Evolutionary conservation across 257 asterid genomes (phyloP).

Genomic region (Paulownia fortunei): DNA sequence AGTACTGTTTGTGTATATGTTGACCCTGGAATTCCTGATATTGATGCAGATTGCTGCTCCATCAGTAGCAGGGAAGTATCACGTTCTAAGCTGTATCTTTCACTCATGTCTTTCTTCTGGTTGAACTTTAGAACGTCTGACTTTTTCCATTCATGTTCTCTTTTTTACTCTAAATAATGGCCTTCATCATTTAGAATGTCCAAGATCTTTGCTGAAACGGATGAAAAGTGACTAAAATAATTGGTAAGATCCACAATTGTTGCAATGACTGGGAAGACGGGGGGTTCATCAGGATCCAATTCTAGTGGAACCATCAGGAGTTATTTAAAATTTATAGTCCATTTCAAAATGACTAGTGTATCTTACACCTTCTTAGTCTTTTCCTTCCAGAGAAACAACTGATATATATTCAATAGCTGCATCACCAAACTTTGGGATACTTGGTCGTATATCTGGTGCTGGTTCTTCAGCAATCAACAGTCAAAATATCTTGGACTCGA

Average conservation of each 20-base stretch:
- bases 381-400: constrained; percentile 68
- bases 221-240: background rate
- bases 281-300: background rate
- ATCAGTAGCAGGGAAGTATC: background rate
- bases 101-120: background rate
- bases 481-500: constrained; percentile 41
- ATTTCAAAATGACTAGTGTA: background rate
- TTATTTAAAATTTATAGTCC: background rate
- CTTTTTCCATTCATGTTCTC: background rate
- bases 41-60: background rate
- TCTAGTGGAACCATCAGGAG: background rate
- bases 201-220: background rate
- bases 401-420: constrained; percentile 76
- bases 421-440: constrained; percentile 68
- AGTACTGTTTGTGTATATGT: background rate
- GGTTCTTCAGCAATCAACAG: constrained; percentile 27
- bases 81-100: background rate
- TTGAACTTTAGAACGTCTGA: background rate
- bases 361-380: constrained; percentile 17
- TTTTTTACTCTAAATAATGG: background rate
- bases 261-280: background rate
- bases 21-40: background rate
- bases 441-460: constrained; percentile 48
- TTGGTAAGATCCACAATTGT: background rate
- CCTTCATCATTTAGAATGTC: background rate